Percentiles rank a stretch among this genome's conserved stretches.
Evolutionary conservation across 129 eudicot genomes (phyloP).

Genomic region (Chrysanthemum lavandulifolium): DNA sequence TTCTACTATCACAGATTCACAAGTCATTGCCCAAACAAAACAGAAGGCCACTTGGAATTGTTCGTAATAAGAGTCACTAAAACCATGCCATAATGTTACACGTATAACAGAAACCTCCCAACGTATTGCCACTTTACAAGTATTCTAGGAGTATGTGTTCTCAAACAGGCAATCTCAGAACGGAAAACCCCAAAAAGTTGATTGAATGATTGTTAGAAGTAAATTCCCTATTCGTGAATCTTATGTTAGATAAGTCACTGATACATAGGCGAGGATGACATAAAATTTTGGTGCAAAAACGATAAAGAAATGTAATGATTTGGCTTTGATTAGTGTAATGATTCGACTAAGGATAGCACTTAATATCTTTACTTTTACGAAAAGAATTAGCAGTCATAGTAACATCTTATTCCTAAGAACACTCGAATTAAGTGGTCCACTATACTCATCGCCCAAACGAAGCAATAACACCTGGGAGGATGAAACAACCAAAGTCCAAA

Average conservation of each 20-base stretch:
- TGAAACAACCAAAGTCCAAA: background rate
- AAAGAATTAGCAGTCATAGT: background rate
- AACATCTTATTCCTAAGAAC: slow-evolving; percentile 10
- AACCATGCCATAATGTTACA: background rate
- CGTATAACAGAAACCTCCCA: background rate
- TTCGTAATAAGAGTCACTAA: background rate
- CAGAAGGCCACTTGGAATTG: slow-evolving; percentile 1
- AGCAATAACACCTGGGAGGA: background rate
- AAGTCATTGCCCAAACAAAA: background rate
- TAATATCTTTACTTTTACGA: background rate
- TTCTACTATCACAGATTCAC: background rate
- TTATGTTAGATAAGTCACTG: background rate
- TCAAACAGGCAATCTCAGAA: background rate
- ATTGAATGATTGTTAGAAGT: background rate
- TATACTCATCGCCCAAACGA: background rate
- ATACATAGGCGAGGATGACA: background rate
- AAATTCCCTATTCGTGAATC: background rate
- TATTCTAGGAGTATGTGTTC: slow-evolving; percentile 5
- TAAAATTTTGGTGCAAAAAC: background rate
- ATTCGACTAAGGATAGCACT: background rate
- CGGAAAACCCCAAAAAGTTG: background rate
- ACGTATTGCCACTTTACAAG: background rate
- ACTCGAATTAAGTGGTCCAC: background rate
- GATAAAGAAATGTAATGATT: background rate
- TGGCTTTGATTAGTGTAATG: background rate